Conservation (phyloP, 108 stramenopile genomes). For the Cylindrotheca closterium region DNA sequence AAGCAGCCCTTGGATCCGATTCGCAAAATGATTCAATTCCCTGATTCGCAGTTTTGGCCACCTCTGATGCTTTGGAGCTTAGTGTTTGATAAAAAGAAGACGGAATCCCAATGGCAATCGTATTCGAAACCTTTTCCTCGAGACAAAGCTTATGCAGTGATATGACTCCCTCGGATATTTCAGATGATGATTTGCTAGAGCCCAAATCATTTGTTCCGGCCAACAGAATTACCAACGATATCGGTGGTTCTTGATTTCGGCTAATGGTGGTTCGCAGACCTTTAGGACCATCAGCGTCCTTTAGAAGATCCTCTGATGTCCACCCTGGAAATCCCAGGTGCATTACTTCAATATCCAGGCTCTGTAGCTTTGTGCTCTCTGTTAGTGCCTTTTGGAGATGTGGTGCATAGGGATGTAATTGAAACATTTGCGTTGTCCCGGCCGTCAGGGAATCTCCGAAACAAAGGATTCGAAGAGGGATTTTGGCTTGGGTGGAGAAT, state of each 20-base stretch:
- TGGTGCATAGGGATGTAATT: constrained; percentile 61
- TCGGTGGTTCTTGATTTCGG: constrained; percentile 35
- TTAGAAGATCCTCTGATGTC: constrained; percentile 54
- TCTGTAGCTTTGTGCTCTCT: not conserved
- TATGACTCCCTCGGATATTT: no score
- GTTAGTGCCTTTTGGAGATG: constrained; percentile 53
- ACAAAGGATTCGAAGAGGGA: constrained; percentile 47
- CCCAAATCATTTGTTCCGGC: constrained; percentile 79
- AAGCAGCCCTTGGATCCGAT: constrained; percentile 27
- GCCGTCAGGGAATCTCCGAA: constrained; percentile 82
- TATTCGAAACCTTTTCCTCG: constrained; percentile 22
- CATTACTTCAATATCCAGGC: not conserved
- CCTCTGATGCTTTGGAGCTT: constrained; percentile 6
- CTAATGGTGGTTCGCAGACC: constrained; percentile 38
- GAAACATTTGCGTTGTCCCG: constrained; percentile 46
- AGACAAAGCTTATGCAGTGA: constrained; percentile 33
- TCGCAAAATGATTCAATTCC: constrained; percentile 35
- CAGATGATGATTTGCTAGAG: no score
- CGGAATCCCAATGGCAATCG: constrained; percentile 68
- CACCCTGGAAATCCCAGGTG: constrained; percentile 46
- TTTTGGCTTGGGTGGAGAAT: not conserved
- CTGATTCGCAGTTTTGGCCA: constrained; percentile 42
- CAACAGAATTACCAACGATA: constrained; percentile 53
- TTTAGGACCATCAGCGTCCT: constrained; percentile 28
- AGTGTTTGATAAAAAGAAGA: constrained; percentile 59